Percentiles rank a stretch among this genome's conserved stretches.
These are phyloP conservation scores for Chionographis japonica DNA, from an alignment of 106 monocot genomes.

Conservation along the genomic window DNA sequence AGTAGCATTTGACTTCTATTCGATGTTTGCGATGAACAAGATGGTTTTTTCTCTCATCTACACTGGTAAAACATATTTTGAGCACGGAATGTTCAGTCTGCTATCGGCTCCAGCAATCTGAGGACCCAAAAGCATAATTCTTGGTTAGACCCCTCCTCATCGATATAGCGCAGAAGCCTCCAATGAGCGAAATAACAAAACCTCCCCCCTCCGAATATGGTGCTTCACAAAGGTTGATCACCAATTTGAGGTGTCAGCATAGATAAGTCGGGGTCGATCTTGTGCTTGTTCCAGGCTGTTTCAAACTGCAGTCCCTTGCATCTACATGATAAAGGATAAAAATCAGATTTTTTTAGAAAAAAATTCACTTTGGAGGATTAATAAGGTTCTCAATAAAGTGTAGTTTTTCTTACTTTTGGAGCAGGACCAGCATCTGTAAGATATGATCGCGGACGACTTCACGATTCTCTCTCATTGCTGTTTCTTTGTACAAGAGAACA, in stretches of 20 bases:
- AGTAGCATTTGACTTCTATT: too few species aligned
- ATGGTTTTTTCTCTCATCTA: too few species aligned
- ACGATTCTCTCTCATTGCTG: slow-evolving; percentile 47
- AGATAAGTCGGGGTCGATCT: slow-evolving; percentile 46
- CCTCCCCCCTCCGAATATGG: background rate
- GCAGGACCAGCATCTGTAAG: slow-evolving; percentile 53
- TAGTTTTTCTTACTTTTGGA: slow-evolving; percentile 42
- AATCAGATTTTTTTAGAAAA: background rate
- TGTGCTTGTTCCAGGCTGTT: slow-evolving; percentile 70
- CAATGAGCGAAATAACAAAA: background rate
- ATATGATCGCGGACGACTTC: slow-evolving; percentile 50
- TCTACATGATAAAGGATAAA: slow-evolving; percentile 24
- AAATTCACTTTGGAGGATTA: background rate
- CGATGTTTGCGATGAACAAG: too few species aligned
- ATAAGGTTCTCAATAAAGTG: background rate
- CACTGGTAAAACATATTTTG: too few species aligned
- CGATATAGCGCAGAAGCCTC: background rate
- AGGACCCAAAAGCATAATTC: too few species aligned
- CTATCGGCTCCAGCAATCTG: too few species aligned
- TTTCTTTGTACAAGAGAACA: slow-evolving; percentile 66
- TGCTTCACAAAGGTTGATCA: background rate
- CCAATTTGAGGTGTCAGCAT: slow-evolving; percentile 21
- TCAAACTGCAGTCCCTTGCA: slow-evolving; percentile 74
- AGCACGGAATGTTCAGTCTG: too few species aligned
- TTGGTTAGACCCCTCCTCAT: background rate